These are phyloP conservation scores for Diplodia seriata DNA, from an alignment of 2,329 filamentous ascomycete genomes.

Conservation along the genomic window DNA sequence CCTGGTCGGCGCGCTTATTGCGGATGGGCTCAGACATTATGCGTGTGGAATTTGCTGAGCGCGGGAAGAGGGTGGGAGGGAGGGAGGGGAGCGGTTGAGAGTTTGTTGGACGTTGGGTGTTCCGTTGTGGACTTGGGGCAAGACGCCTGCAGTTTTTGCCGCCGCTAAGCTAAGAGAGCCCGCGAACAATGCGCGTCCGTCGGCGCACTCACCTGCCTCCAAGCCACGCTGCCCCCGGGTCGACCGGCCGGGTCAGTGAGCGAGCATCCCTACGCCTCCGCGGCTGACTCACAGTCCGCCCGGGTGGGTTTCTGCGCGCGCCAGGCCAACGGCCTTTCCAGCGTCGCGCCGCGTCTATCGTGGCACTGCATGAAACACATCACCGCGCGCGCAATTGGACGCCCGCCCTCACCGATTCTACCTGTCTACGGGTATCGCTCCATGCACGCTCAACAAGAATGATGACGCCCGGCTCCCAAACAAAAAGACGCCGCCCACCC, in stretches of 20 bases:
- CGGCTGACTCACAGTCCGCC: slow-evolving; percentile 22
- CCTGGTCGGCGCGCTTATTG: slow-evolving; percentile 69
- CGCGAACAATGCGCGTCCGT: slow-evolving; percentile 32
- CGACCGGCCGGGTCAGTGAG: slow-evolving; percentile 23
- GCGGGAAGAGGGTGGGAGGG: slow-evolving; percentile 35
- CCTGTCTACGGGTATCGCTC: slow-evolving; percentile 25
- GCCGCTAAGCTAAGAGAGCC: slow-evolving; percentile 24
- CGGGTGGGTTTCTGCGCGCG: slow-evolving; percentile 6
- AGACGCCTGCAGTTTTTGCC: slow-evolving; percentile 28
- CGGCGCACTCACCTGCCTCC: slow-evolving; percentile 6
- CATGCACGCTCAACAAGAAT: slow-evolving; percentile 24
- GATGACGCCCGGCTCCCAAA: neutral
- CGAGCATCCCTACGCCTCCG: slow-evolving; percentile 25
- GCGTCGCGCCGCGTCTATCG: slow-evolving; percentile 20
- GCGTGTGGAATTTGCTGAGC: slow-evolving; percentile 39
- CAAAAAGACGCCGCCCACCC: neutral
- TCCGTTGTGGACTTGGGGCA: slow-evolving; percentile 40
- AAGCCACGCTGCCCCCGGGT: slow-evolving; percentile 20
- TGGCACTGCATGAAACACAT: slow-evolving; percentile 31
- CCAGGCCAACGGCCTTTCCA: slow-evolving; percentile 23
- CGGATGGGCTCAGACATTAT: slow-evolving; percentile 72
- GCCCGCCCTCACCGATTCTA: slow-evolving; percentile 26
- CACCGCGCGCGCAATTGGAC: slow-evolving; percentile 26
- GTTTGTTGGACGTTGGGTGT: slow-evolving; percentile 33
- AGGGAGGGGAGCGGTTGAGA: slow-evolving; percentile 35